Evolutionary conservation across 352 stramenopile genomes (phyloP), one percentile per base, ranked within the genome.

Genomic region (Thalassiosira hispida): DNA sequence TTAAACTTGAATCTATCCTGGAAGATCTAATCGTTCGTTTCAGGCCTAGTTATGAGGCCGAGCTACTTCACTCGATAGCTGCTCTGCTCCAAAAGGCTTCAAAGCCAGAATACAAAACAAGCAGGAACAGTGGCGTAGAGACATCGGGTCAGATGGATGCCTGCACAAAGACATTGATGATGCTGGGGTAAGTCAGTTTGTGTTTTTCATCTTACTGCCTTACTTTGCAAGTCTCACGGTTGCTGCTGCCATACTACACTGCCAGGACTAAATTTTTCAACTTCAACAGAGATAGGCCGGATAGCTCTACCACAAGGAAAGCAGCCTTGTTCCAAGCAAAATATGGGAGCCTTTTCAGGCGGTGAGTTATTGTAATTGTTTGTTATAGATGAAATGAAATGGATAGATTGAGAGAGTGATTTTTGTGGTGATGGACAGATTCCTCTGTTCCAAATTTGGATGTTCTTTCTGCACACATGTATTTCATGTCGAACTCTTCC

Each of bases 11-110:
- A 89, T 96, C 94, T 31, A 98, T 99, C 83, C 86, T 99, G 31
- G 97, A 99, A 87, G 97, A 99, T 77, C 94, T 99, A 76, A 99
- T 99, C 79, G 96, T 97, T 3, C 96, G 96, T 44, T 99, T 99
- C 76, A 94, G 97, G 0, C 96, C 96, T 14, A 97, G 97, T 60
- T 97, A 97, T 3, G 96, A 98, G 83, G 96, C 99, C 81, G 97
- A 99, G 81, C 90, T 99, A 64, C 88, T 99, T 14, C 97, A 94
- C 3, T 97, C 96, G 1, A 96, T 99, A 23, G 94, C 97, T 63
- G 96, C 96, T 56, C 87, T 99, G 47, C 81, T 98, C n/a, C 89
- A 98, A 64, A 98, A 90, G 42, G 82, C 75, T 49, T 79, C 86
- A 95, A 89, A 98, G 92, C 61, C 96, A 96, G 62, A 87, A 69